Evolutionary conservation across 2,329 filamentous ascomycete genomes (phyloP), one percentile per base, ranked within the genome.

Genomic region (Parafenestella ontariensis): DNA sequence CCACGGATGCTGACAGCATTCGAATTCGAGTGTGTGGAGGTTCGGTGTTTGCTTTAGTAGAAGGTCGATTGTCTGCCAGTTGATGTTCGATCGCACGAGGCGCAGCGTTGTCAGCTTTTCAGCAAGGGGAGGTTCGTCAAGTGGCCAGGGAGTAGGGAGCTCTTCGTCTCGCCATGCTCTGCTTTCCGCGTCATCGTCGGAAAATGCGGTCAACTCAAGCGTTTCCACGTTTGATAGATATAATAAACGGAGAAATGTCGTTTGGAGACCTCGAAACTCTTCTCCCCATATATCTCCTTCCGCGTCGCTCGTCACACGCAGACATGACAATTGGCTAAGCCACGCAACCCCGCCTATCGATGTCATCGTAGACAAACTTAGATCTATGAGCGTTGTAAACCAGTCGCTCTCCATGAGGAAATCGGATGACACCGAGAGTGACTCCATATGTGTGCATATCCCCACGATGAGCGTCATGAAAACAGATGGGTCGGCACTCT

Each of bases 21-120:
- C 49, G 23, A 46, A 51, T 3, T 51, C n/a, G 24, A 51, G 40
- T 17, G 42, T 26, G 18, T 20, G 20, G 24, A 51, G 31, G 18
- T 51, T 45, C 4, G 49, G 33, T 11, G 49, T 29, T 20, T 51
- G 49, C 33, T 37, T 29, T 10, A 51, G 49, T 13, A 51, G 7
- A 1, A 31, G 33, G 9, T 45, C 15, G 15, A 51, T 37, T 15
- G 26, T 39, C 9, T 13, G 23, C 10, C 33, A 42, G 1, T 20
- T 34, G 23, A 51, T 33, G 1, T 41, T 46, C n/a, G 33, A 51
- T 20, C 41, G 31, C 9, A 39, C 7, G 28, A 51, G 49, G 5
- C 42, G 42, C 8, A 51, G 24, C 17, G 31, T 39, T 21, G 33
- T 51, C 42, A 51, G 34, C 21, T 37, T 51, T 3, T 41, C 33